Evolutionary conservation across 1,139 yeast species (phyloP).

Genomic region (Candida tropicalis): DNA sequence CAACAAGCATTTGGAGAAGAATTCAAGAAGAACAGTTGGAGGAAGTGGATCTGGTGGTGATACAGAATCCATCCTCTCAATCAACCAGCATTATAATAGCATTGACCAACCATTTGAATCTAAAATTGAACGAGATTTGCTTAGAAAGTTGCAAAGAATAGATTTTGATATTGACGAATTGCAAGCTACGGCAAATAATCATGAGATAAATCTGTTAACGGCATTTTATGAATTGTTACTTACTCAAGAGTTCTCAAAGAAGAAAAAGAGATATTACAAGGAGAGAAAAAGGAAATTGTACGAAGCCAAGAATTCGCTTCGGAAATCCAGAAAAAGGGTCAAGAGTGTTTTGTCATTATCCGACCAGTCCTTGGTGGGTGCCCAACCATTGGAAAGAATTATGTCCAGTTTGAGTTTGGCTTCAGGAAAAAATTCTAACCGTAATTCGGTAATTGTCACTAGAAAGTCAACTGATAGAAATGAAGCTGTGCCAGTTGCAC

Average conservation of each 20-base stretch:
- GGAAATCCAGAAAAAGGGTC: constrained; percentile 55
- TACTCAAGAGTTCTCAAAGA: constrained; percentile 56
- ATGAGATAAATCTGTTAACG: constrained; percentile 75
- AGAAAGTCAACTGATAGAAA: constrained; percentile 17
- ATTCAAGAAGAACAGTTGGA: constrained; percentile 12
- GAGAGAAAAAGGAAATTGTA: constrained; percentile 43
- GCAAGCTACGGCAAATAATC: constrained; percentile 59
- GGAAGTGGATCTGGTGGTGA: constrained; percentile 19
- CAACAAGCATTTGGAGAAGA: constrained; percentile 26
- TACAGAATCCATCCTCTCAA: constrained; percentile 42
- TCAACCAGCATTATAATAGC: constrained; percentile 42
- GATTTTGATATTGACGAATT: constrained; percentile 70
- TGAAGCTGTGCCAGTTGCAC: background rate
- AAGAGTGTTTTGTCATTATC: constrained; percentile 41
- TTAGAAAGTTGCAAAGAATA: constrained; percentile 64
- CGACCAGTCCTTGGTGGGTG: constrained; percentile 26
- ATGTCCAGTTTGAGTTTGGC: constrained; percentile 41
- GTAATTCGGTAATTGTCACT: constrained; percentile 13
- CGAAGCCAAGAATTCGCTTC: constrained; percentile 43
- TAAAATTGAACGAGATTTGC: constrained; percentile 62
- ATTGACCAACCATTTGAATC: constrained; percentile 53
- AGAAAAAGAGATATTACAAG: constrained; percentile 34
- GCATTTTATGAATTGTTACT: constrained; percentile 81
- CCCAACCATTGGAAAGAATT: constrained; percentile 45
- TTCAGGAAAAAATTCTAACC: constrained; percentile 28